Base-by-base conservation (phyloP, 2,329 filamentous ascomycete genomes). In the Aureobasidium zeae region DNA sequence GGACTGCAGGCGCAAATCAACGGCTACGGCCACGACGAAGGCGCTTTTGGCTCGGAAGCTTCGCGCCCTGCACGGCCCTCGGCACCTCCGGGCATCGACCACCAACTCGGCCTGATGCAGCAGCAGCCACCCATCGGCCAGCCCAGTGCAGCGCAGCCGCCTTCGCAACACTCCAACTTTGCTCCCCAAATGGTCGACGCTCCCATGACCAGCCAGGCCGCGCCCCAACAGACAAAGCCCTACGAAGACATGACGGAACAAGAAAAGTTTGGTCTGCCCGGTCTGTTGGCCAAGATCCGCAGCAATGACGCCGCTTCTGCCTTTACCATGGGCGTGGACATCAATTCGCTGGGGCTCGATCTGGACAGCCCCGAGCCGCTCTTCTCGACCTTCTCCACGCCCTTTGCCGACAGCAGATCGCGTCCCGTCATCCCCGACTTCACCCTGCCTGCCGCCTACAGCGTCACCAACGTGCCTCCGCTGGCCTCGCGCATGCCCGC, bases 361-460 rank as follows among this genome's bases (percentile, higher is more conserved):
- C 63, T 82, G 45, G 79, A 79, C 52, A 55, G 48, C 22, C 34
- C 53, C 4, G 58, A 63, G 13, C 76, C 77, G 20, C 60, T 82
- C 32, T 74, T 78, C 55, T 71, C 74, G n/a, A 76, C 72, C 2
- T 82, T 81, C 56, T 71, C 74, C 19, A 75, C 74, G 3, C 76
- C 77, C 5, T 81, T 81, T 53, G 74, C 75, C 37, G 72, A 76
- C 32, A 66, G 70, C 17, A 70, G 71, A 49, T 71, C 70, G 31
- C 71, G 74, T 16, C 73, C 76, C 13, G 64, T 79, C 32, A 73
- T 81, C 53, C 75, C 77, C 15, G 76, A 81, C 49, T 83, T 77
- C 58, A 70, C 67, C 8, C 63, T 82, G 8, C 79, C 79, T 4
- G 64, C 68, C 28, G 80, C 77, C 47, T 83, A 83, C 57, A 76